Base-by-base conservation (phyloP, 495 filamentous ascomycete species). In the Podospora fimiseda region DNA sequence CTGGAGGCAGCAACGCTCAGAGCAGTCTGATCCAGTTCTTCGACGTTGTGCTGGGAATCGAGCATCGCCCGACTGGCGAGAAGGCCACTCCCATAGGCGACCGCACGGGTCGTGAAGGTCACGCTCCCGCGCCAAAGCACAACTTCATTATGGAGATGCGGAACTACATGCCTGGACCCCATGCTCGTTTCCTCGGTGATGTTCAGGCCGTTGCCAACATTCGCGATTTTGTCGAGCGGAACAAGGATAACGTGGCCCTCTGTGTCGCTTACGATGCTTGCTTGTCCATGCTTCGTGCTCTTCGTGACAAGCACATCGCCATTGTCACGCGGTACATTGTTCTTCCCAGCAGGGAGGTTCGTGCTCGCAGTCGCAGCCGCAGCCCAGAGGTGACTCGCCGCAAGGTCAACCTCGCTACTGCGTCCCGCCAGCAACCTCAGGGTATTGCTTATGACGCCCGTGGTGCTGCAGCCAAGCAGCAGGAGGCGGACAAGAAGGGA, bases 141-240 rank as follows among this genome's bases (percentile, higher is more conserved):
- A 90, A 89, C 58, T 98, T 98, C 76, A 89, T 97, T 64, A 82
- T 86, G 60, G 93, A 96, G 51, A 98, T 98, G 93, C 88, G 90
- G 45, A 79, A 74, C 2, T 98, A 98, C 72, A 98, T 98, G 93
- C 93, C 93, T 3, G 90, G 90, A 1, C 80, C 88, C 0, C 93
- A 98, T 61, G 85, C 89, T 1, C 85, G 86, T 15, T 98, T 98
- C 71, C 75, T 98, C 0, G 77, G 88, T 48, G 84, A 92, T 47
- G 82, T 96, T 18, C 79, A 80, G 40, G 72, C 71, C 1, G 87
- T 96, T 9, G 84, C 92, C 48, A 97, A 99, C 61, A 88, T 99
- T 57, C 86, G 88, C 6, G 80, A 85, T 1, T 99, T 84, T 64
- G 92, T 96, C 42, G 83, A 89, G 53, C 64, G 68, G 2, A 79